phyloP scores from a whole-genome alignment of 1,284 basidiomycete genomes.

The Ganoderma sp. region DNA sequence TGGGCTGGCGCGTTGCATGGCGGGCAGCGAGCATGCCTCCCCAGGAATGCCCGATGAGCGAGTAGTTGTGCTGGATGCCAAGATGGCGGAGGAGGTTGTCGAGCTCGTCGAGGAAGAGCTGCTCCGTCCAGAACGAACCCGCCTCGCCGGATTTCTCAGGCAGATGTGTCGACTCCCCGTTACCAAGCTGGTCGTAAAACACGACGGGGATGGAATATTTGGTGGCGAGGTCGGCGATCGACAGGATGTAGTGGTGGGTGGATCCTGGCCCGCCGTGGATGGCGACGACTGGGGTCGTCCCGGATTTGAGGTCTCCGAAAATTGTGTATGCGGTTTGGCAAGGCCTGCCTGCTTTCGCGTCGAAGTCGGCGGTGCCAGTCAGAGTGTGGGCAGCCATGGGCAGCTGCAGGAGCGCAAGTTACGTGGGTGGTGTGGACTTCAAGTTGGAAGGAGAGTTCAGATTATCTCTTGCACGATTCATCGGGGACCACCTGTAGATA shows the following conservation, averaged over 20 bases:
- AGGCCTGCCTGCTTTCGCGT: slow-evolving; percentile 27
- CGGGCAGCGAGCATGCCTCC: slow-evolving; percentile 55
- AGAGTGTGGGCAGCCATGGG: slow-evolving; percentile 26
- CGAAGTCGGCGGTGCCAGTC: slow-evolving; percentile 26
- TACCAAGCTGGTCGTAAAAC: slow-evolving; percentile 59
- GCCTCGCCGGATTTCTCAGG: slow-evolving; percentile 41
- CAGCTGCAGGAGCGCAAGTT: slow-evolving; percentile 7
- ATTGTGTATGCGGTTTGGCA: slow-evolving; percentile 41
- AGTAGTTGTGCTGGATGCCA: slow-evolving; percentile 46
- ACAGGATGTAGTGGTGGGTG: slow-evolving; percentile 49
- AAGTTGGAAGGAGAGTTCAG: background rate
- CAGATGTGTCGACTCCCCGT: slow-evolving; percentile 50
- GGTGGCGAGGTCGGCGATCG: slow-evolving; percentile 43
- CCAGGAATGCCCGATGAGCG: slow-evolving; percentile 56
- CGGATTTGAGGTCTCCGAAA: slow-evolving; percentile 37
- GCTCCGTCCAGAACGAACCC: slow-evolving; percentile 50
- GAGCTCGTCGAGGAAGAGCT: slow-evolving; percentile 57
- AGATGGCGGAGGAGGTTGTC: slow-evolving; percentile 50
- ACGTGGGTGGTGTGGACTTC: background rate
- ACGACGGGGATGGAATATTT: slow-evolving; percentile 46
- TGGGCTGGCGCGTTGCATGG: slow-evolving; percentile 40
- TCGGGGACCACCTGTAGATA: background rate
- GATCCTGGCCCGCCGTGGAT: slow-evolving; percentile 53
- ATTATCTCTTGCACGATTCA: background rate
- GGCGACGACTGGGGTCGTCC: slow-evolving; percentile 45